Percentiles rank a stretch among this genome's conserved stretches.
phyloP scores from a whole-genome alignment of 106 monocot species.

The Alisma plantagoaquatica region DNA sequence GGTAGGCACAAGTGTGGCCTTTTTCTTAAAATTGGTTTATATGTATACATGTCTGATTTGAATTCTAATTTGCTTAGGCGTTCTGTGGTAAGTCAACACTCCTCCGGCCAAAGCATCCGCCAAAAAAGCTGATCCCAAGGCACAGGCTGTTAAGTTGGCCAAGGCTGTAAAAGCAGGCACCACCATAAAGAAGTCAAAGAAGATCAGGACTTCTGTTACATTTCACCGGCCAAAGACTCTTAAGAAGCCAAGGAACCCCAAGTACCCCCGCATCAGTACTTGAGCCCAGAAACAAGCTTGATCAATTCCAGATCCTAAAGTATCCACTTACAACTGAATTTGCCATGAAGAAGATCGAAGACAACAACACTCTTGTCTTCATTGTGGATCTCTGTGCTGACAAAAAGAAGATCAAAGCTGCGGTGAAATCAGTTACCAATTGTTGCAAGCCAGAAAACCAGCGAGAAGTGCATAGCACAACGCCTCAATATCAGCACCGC shows the following conservation, averaged over 20 bases:
- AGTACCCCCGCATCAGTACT: constrained; percentile 40
- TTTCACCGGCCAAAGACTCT: constrained; percentile 44
- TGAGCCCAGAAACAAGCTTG: constrained; percentile 37
- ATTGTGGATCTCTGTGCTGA: constrained; percentile 43
- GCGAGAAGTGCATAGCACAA: no score
- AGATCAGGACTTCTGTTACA: constrained; percentile 39
- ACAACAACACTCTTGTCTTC: constrained; percentile 51
- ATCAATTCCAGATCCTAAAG: constrained; percentile 44
- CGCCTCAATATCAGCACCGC: no score
- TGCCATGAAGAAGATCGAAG: constrained; percentile 49
- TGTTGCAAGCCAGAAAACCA: no score
- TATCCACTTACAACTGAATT: constrained; percentile 34
- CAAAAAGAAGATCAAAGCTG: constrained; percentile 48
- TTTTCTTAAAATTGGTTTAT: no score
- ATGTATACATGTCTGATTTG: background rate
- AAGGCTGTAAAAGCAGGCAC: constrained; percentile 37
- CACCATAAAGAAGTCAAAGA: constrained; percentile 27
- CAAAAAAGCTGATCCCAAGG: constrained; percentile 34
- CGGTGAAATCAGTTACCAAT: no score
- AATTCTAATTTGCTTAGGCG: no score
- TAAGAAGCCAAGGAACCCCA: constrained; percentile 26
- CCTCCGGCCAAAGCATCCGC: no score
- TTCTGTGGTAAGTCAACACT: no score
- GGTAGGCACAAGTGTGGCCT: no score
- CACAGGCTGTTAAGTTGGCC: constrained; percentile 32